Base-by-base conservation (phyloP, 495 filamentous ascomycete genomes). In the Hyphodiscus hymeniophilus region DNA sequence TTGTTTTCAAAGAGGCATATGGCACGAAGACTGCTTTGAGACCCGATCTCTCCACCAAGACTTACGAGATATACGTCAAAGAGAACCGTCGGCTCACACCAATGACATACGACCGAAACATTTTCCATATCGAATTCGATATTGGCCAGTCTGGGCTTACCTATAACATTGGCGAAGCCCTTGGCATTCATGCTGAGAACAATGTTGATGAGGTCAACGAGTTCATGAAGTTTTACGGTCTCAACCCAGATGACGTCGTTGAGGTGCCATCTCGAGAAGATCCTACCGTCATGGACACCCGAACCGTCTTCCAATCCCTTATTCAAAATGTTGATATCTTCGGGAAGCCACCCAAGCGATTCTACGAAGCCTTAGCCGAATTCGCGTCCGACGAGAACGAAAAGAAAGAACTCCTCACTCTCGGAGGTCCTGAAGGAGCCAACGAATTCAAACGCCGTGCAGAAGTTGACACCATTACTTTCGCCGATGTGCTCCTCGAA, bases 121-220 rank as follows among this genome's bases (percentile, higher is more conserved):
- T 98, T 66, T 98, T 98, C 84, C 92, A 98, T 70, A 97, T 98
- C 55, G 92, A 98, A 66, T 98, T 98, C 60, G 92, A 96, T 63
- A 77, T 97, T 16, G 89, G 89, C 40, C 68, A 81, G 56, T 92
- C 89, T 30, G 89, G 89, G 36, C 80, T 98, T 48, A 92, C 76
- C 18, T 98, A 98, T 65, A 87, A 94, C 54, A 97, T 98, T 61
- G 92, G 92, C 44, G 94, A 98, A 66, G 92, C 92, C n/a, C 83
- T 98, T 8, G 92, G 92, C 54, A 88, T 98, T 48, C 92, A 98
- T 61, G 83, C 87, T 11, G 86, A 97, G 67, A 98, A 98, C 63
- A 82, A 97, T 62, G 70, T 79, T 15, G 62, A 70, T 42, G 79
- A 91, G 51, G 87, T 96, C 18, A 62, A 72, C 28, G 80, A 86